phyloP scores from a whole-genome alignment of 352 stramenopile species.

The Globisporangium paddicum region DNA sequence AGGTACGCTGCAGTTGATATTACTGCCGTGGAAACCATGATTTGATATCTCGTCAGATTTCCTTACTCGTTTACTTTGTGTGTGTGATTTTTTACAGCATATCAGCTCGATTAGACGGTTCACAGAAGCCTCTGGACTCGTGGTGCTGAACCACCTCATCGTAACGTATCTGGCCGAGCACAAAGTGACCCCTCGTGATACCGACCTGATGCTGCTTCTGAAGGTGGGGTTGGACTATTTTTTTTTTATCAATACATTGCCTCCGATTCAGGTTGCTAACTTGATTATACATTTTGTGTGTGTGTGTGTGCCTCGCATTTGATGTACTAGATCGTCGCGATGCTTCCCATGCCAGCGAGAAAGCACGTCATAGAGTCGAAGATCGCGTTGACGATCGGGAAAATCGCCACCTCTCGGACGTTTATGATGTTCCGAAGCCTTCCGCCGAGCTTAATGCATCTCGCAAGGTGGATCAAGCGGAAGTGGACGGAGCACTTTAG shows the following conservation, averaged over 20 bases:
- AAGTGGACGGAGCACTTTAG: constrained; percentile 60
- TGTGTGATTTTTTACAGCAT: constrained; percentile 19
- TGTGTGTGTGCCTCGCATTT: constrained; percentile 3
- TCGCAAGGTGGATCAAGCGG: constrained; percentile 71
- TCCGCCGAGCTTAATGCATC: constrained; percentile 34
- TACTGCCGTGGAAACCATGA: too few species aligned
- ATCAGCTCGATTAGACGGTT: constrained; percentile 63
- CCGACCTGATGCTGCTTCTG: constrained; percentile 13
- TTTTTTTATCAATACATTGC: too few species aligned
- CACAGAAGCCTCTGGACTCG: constrained; percentile 44
- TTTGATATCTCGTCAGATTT: too few species aligned
- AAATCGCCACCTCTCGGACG: constrained; percentile 36
- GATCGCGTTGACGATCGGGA: constrained; percentile 62
- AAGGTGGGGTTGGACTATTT: not conserved
- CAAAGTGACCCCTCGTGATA: constrained; percentile 11
- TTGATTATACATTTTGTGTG: not conserved
- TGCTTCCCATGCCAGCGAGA: constrained; percentile 57
- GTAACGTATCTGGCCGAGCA: constrained; percentile 27
- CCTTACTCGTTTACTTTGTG: not conserved
- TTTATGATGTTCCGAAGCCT: constrained; percentile 27
- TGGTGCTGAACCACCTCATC: constrained; percentile 52
- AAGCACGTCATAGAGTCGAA: constrained; percentile 48
- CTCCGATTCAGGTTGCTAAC: not conserved
- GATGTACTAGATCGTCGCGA: constrained; percentile 48
- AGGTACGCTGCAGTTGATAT: too few species aligned